These are phyloP conservation scores for Orbilia blumenaviensis DNA, from an alignment of 2,329 filamentous ascomycete genomes.

Conservation along the genomic window DNA sequence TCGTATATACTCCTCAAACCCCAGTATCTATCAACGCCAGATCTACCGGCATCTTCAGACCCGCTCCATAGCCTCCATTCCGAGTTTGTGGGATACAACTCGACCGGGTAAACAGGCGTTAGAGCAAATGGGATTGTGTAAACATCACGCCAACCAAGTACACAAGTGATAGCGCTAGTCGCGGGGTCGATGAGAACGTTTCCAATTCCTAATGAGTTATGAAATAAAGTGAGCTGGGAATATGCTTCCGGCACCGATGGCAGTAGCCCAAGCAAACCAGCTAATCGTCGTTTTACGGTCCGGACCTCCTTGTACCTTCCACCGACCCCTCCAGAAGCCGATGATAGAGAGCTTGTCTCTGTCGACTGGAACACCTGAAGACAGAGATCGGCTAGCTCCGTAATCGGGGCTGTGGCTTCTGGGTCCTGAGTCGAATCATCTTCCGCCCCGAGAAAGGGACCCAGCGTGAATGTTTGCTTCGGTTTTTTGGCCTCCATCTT, in stretches of 20 bases:
- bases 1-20: constrained; percentile 47
- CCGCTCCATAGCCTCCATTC: constrained; percentile 48
- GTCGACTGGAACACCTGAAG: constrained; percentile 44
- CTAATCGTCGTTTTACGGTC: constrained; percentile 38
- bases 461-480: constrained; percentile 35
- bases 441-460: constrained; percentile 30
- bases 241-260: constrained; percentile 38
- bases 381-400: constrained; percentile 37
- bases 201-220: constrained; percentile 21
- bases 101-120: constrained; percentile 30
- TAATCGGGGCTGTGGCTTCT: constrained; percentile 26
- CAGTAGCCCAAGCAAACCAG: constrained; percentile 41
- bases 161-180: constrained; percentile 36
- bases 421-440: constrained; percentile 35
- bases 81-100: constrained; percentile 30
- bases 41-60: constrained; percentile 2
- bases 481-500: constrained; percentile 41
- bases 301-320: constrained; percentile 35
- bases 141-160: constrained; percentile 39
- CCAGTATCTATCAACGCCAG: constrained; percentile 36
- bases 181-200: constrained; percentile 37
- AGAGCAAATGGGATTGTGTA: constrained; percentile 38
- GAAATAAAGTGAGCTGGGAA: constrained; percentile 33
- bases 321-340: background rate
- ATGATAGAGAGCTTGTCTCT: constrained; percentile 14